A percentile compares a stretch with the other conserved stretches of the same genome.
Conservation (phyloP, 2,329 filamentous ascomycete genomes). For the Neurospora sp. region DNA sequence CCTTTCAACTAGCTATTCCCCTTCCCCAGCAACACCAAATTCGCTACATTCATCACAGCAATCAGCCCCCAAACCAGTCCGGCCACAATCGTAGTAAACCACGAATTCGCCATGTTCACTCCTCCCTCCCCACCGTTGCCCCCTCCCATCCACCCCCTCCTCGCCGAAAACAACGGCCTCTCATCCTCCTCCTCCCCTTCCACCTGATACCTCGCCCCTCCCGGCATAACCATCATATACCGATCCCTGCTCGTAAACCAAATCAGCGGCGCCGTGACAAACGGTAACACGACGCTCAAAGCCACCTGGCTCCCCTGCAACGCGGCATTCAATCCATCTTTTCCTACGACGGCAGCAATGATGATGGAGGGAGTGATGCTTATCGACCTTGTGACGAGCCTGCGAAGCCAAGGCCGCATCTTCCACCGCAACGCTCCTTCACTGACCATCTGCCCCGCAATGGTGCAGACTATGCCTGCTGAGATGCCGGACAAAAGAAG, state of each 20-base stretch:
- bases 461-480: slow-evolving; percentile 81
- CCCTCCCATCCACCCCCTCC: neutral
- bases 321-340: slow-evolving; percentile 58
- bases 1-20: slow-evolving; percentile 2
- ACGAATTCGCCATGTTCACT: slow-evolving; percentile 63
- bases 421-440: slow-evolving; percentile 74
- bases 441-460: slow-evolving; percentile 80
- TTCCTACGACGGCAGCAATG: slow-evolving; percentile 70
- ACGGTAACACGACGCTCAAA: slow-evolving; percentile 69
- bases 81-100: slow-evolving; percentile 45
- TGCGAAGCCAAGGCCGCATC: slow-evolving; percentile 66
- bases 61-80: slow-evolving; percentile 54
- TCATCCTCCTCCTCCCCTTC: slow-evolving; percentile 35
- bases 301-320: slow-evolving; percentile 71
- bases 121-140: neutral
- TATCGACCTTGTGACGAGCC: slow-evolving; percentile 68
- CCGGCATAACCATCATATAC: slow-evolving; percentile 64
- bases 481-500: slow-evolving; percentile 71
- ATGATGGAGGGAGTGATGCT: slow-evolving; percentile 76
- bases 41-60: slow-evolving; percentile 67
- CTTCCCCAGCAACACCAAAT: slow-evolving; percentile 55
- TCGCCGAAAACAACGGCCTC: slow-evolving; percentile 43
- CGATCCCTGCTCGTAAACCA: slow-evolving; percentile 73
- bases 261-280: slow-evolving; percentile 73
- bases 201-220: slow-evolving; percentile 27